These are phyloP conservation scores for Dothideomycetes sp. DNA, from an alignment of 2,329 filamentous ascomycete species.

Conservation along the genomic window DNA sequence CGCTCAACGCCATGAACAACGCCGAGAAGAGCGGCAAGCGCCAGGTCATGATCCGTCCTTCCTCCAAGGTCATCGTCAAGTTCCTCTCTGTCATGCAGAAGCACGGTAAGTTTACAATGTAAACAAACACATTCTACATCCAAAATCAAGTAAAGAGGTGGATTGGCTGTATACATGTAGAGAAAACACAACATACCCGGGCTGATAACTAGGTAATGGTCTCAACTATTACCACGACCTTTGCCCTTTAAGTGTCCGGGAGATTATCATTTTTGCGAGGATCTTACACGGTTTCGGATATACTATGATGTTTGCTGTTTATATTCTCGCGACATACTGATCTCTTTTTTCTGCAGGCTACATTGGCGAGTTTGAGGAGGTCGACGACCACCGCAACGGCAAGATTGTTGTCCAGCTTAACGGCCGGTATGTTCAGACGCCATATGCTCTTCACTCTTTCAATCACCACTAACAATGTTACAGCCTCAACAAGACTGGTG, in stretches of 20 bases:
- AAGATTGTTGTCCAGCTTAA: conserved; percentile 99
- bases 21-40: conserved; percentile 99
- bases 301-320: conserved; percentile 79
- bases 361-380: conserved; percentile 99
- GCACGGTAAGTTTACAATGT: conserved; percentile 64
- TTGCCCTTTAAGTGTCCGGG: conserved; percentile 99
- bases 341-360: conserved; percentile 56
- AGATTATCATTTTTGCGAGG: conserved; percentile 65
- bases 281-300: conserved; percentile 95
- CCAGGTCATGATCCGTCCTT: conserved; percentile 95
- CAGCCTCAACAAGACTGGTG: conserved; percentile 96
- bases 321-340: conserved; percentile 86
- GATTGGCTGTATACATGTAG: conserved; percentile 9
- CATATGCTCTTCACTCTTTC: no score
- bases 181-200: conserved; percentile 53
- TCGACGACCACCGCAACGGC: conserved; percentile 98
- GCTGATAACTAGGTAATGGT: conserved; percentile 99
- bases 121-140: conserved; percentile 24
- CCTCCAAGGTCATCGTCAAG: conserved; percentile 99
- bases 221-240: conserved; percentile 71
- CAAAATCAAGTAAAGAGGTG: conserved; percentile 12
- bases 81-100: conserved; percentile 99
- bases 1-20: conserved; percentile 83
- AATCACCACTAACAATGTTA: conserved; percentile 13
- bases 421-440: no score